Percentiles rank a stretch among this genome's conserved stretches.
These are phyloP conservation scores for Glycyrrhiza uralensis DNA, from an alignment of 306 rosid species.

Conservation along the genomic window DNA sequence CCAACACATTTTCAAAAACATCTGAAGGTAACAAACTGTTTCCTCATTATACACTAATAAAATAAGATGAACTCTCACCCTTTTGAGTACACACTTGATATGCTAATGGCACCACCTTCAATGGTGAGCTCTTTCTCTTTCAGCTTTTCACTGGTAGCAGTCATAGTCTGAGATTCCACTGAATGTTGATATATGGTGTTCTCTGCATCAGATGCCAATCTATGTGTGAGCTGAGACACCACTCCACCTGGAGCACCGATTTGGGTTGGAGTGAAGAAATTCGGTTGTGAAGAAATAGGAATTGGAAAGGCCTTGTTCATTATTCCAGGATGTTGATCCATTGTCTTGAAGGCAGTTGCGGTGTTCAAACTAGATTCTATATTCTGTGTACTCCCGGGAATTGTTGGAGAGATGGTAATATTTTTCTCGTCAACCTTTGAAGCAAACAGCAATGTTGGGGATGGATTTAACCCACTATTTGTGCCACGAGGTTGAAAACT, in stretches of 20 bases:
- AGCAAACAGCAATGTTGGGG: conserved; percentile 62
- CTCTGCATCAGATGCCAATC: conserved; percentile 53
- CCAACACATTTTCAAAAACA: neutral
- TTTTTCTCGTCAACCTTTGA: conserved; percentile 59
- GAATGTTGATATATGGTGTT: conserved; percentile 44
- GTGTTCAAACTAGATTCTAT: conserved; percentile 59
- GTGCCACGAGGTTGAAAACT: conserved; percentile 47
- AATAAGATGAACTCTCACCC: conserved; percentile 56
- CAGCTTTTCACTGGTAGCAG: conserved; percentile 54
- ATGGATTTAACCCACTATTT: conserved; percentile 51
- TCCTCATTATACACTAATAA: neutral
- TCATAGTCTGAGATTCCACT: conserved; percentile 40
- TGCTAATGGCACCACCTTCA: conserved; percentile 87
- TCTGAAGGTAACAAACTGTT: neutral
- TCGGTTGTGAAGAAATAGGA: conserved; percentile 60
- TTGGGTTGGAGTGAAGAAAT: conserved; percentile 45
- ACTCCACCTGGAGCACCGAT: conserved; percentile 37
- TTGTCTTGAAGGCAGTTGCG: conserved; percentile 52
- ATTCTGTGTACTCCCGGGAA: conserved; percentile 47
- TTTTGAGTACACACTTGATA: conserved; percentile 87
- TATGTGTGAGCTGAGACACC: conserved; percentile 49
- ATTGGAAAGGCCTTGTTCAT: conserved; percentile 46
- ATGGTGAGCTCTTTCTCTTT: conserved; percentile 75
- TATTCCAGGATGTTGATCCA: conserved; percentile 52
- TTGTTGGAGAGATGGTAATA: conserved; percentile 41